phyloP scores from a whole-genome alignment of 257 asterid species.

The Misopates orontium region DNA sequence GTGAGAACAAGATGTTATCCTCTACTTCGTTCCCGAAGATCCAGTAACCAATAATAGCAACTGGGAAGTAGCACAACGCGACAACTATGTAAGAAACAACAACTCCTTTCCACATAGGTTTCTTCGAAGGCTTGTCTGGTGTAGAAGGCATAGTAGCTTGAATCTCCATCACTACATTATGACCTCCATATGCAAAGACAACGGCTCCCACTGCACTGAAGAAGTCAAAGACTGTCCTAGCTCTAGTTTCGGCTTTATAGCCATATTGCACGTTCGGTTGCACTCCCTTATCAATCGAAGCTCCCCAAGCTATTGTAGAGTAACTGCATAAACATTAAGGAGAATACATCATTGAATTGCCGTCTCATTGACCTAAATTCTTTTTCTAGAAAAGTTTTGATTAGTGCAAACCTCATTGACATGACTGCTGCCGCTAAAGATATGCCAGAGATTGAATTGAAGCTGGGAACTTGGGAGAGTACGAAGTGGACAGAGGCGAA shows the following conservation, averaged over 20 bases:
- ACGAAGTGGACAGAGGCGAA: constrained; percentile 39
- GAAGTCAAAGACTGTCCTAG: constrained; percentile 1
- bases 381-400: too few species aligned
- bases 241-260: not conserved
- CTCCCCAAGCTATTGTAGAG: constrained; percentile 29
- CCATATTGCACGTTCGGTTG: constrained; percentile 19
- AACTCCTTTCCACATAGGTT: constrained; percentile 26
- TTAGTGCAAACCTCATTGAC: constrained; percentile 32
- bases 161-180: constrained; percentile 28
- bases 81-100: constrained; percentile 24
- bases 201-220: constrained; percentile 22
- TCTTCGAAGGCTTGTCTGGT: constrained; percentile 23
- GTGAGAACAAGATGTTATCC: constrained; percentile 15
- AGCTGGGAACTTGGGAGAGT: constrained; percentile 39
- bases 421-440: constrained; percentile 40
- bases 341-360: too few species aligned
- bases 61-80: constrained; percentile 26
- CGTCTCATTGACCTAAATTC: too few species aligned
- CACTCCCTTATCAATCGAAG: constrained; percentile 25
- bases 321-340: constrained; percentile 10
- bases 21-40: constrained; percentile 16
- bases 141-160: constrained; percentile 30
- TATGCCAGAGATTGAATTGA: constrained; percentile 39
- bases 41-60: constrained; percentile 22
- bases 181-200: constrained; percentile 23